Percentiles rank a stretch among this genome's conserved stretches.
phyloP scores from a whole-genome alignment of 768 basidiomycete genomes.

The Suillus subluteus region DNA sequence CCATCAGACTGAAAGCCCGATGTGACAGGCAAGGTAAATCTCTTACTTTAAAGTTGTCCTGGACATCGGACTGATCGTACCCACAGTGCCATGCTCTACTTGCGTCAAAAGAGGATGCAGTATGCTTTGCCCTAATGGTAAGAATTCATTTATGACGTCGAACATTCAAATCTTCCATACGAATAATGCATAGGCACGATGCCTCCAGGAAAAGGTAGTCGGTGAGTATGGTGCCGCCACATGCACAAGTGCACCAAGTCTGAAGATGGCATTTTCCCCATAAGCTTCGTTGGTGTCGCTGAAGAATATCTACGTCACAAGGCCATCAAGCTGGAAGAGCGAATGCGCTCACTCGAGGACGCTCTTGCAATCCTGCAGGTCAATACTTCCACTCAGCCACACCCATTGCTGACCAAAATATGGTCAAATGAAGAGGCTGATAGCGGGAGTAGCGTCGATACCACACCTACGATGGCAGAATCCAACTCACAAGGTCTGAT shows the following conservation, averaged over 20 bases:
- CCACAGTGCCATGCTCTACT: constrained; percentile 39
- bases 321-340: constrained; percentile 47
- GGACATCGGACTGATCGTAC: constrained; percentile 23
- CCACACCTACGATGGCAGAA: constrained; percentile 12
- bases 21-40: constrained; percentile 29
- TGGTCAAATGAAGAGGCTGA: constrained; percentile 33
- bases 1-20: constrained; percentile 29
- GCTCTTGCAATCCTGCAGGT: constrained; percentile 52
- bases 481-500: constrained; percentile 27
- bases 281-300: constrained; percentile 54
- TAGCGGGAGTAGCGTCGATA: constrained; percentile 23
- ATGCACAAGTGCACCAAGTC: not conserved
- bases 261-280: not conserved
- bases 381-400: constrained; percentile 40
- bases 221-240: constrained; percentile 34
- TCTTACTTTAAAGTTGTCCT: constrained; percentile 9
- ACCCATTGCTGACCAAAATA: constrained; percentile 44
- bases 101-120: constrained; percentile 55
- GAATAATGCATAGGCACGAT: constrained; percentile 45
- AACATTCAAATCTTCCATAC: not conserved
- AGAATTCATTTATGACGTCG: constrained; percentile 14
- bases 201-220: constrained; percentile 58
- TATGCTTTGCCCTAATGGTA: constrained; percentile 54
- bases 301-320: constrained; percentile 56
- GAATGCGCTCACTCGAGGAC: constrained; percentile 58